These are phyloP conservation scores for Aspergillus mulundensis DNA, from an alignment of 495 filamentous ascomycete genomes.

Conservation along the genomic window DNA sequence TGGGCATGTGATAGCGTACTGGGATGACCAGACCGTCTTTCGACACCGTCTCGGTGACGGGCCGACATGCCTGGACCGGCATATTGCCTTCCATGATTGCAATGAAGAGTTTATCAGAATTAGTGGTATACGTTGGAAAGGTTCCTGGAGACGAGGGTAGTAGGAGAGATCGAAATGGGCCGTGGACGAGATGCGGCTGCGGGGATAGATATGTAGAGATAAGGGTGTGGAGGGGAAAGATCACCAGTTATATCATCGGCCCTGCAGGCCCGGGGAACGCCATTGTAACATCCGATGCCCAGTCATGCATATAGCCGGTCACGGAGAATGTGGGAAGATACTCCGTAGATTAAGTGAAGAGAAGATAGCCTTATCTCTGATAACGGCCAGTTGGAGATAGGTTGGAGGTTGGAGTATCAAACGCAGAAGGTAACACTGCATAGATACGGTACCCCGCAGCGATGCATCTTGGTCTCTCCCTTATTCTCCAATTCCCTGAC, in stretches of 20 bases:
- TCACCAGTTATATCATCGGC: not conserved
- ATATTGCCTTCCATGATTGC: slow-evolving; percentile 20
- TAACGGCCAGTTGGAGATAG: not conserved
- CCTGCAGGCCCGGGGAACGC: not conserved
- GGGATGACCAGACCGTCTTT: slow-evolving; percentile 67
- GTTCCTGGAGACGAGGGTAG: not conserved
- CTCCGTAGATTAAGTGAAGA: not conserved
- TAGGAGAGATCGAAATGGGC: not conserved
- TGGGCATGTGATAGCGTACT: slow-evolving; percentile 36
- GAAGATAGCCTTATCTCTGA: not conserved
- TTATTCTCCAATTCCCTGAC: not conserved
- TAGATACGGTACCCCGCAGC: not conserved
- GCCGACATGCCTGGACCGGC: slow-evolving; percentile 18
- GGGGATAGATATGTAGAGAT: not conserved
- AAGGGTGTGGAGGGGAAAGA: not conserved
- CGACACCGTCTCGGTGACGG: slow-evolving; percentile 51
- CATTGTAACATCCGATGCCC: not conserved
- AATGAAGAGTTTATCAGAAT: not conserved
- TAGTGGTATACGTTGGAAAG: not conserved
- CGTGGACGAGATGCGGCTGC: not conserved
- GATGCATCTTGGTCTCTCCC: not conserved
- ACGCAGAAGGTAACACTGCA: not conserved
- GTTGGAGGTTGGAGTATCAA: not conserved
- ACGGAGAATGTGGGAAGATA: not conserved
- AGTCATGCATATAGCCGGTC: not conserved